Evolutionary conservation across 805 yeast species (phyloP).

Genomic region (Sungouiella thailandica): DNA sequence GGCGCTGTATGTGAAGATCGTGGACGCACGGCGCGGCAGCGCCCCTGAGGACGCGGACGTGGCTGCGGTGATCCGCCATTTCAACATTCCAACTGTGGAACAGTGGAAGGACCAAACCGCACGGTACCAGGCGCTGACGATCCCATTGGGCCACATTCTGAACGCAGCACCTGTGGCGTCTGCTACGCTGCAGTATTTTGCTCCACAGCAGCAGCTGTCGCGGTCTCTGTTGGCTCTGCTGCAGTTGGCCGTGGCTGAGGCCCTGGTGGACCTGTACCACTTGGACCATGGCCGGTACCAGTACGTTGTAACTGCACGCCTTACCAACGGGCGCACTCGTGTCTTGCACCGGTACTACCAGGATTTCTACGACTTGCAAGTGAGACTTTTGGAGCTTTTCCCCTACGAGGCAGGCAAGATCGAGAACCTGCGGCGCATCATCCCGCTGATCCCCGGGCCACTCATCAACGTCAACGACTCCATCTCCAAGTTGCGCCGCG

Average conservation of each 20-base stretch:
- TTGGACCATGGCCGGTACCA: slow-evolving; percentile 85
- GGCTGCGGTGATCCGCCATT: slow-evolving; percentile 50
- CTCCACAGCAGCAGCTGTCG: slow-evolving; percentile 14
- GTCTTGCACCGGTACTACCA: slow-evolving; percentile 85
- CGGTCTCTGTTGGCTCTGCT: slow-evolving; percentile 29
- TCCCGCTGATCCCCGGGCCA: slow-evolving; percentile 97
- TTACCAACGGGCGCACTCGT: slow-evolving; percentile 65
- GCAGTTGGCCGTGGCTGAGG: slow-evolving; percentile 45
- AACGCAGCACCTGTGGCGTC: slow-evolving; percentile 25
- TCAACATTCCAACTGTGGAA: slow-evolving; percentile 84
- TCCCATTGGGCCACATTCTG: slow-evolving; percentile 55
- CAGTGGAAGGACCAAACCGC: slow-evolving; percentile 93
- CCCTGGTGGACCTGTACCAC: slow-evolving; percentile 74
- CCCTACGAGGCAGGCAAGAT: slow-evolving; percentile 91
- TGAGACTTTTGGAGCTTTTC: slow-evolving; percentile 71
- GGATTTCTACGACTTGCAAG: slow-evolving; percentile 93
- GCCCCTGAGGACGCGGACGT: slow-evolving; percentile 43
- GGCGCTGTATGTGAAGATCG: slow-evolving; percentile 78
- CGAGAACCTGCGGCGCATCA: slow-evolving; percentile 66
- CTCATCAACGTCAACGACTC: slow-evolving; percentile 82
- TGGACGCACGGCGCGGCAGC: slow-evolving; percentile 43
- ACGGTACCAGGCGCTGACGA: slow-evolving; percentile 85
- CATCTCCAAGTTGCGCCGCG: slow-evolving; percentile 49
- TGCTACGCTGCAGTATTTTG: slow-evolving; percentile 35
- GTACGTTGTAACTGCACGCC: slow-evolving; percentile 67